phyloP scores from a whole-genome alignment of 768 basidiomycete genomes.

The Termitomyces sp. region DNA sequence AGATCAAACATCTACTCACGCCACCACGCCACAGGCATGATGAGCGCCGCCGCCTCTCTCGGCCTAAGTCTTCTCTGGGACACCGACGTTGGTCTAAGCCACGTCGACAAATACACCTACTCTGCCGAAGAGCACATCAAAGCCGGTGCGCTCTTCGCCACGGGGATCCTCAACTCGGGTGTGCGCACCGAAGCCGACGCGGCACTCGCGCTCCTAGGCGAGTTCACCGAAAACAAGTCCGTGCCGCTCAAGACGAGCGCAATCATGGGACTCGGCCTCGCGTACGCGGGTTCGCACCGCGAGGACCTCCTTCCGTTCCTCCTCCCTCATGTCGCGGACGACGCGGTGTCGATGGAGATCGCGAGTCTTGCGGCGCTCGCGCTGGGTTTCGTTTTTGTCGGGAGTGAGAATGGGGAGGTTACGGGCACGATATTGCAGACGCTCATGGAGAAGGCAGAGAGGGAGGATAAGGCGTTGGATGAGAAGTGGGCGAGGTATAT shows the following conservation, averaged over 20 bases:
- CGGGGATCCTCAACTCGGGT: conserved; percentile 85
- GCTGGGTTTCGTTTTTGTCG: conserved; percentile 93
- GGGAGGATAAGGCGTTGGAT: conserved; percentile 67
- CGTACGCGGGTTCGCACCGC: conserved; percentile 91
- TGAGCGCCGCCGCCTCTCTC: conserved; percentile 92
- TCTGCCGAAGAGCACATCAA: conserved; percentile 96
- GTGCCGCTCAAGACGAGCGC: conserved; percentile 81
- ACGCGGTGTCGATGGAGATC: conserved; percentile 83
- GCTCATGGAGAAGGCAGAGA: conserved; percentile 72
- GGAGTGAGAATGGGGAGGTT: conserved; percentile 92
- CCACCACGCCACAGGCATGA: conserved; percentile 63
- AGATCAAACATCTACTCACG: background rate
- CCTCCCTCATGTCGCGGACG: conserved; percentile 81
- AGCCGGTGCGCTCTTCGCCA: conserved; percentile 93
- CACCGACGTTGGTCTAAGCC: conserved; percentile 87
- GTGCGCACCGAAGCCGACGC: conserved; percentile 93
- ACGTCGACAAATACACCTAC: conserved; percentile 97
- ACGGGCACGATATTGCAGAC: conserved; percentile 87
- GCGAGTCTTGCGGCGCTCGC: conserved; percentile 82
- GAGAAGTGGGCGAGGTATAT: conserved; percentile 96
- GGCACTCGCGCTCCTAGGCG: conserved; percentile 84
- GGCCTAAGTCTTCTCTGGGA: conserved; percentile 96
- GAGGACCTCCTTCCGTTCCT: conserved; percentile 77
- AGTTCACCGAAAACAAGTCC: conserved; percentile 86
- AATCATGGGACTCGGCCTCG: conserved; percentile 90